Percentiles rank a stretch among this genome's conserved stretches.
Conservation (phyloP, 2,329 filamentous ascomycete genomes). For the Calonectria henricotiae region DNA sequence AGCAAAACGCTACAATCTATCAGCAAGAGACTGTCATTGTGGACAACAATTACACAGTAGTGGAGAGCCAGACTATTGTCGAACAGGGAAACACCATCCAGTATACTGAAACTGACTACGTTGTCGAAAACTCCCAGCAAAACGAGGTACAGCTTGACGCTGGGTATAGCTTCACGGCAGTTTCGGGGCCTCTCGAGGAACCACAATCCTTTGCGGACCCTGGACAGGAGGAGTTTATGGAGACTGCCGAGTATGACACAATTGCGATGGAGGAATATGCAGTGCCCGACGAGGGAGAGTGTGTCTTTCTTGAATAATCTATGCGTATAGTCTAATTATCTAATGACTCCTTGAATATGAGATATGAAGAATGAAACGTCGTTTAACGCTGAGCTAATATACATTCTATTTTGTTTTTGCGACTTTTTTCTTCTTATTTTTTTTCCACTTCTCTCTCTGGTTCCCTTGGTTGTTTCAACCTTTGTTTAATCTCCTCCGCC, state of each 20-base stretch:
- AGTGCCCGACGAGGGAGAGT: background rate
- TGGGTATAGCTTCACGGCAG: constrained; percentile 3
- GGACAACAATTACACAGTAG: background rate
- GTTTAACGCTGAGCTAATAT: background rate
- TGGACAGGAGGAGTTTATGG: constrained; percentile 1
- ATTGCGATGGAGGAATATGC: background rate
- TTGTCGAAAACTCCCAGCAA: background rate
- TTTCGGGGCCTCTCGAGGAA: constrained; percentile 7
- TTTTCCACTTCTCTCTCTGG: background rate
- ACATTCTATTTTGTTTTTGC: background rate
- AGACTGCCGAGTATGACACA: background rate
- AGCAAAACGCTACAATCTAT: background rate
- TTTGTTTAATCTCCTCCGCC: too few species aligned
- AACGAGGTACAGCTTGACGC: background rate
- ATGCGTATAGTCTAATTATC: background rate
- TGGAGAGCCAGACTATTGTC: constrained; percentile 11
- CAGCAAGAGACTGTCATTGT: background rate
- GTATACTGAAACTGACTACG: background rate
- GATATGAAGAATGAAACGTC: background rate
- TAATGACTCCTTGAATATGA: background rate
- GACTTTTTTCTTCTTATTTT: background rate
- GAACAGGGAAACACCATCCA: background rate
- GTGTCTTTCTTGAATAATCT: background rate
- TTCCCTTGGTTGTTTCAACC: too few species aligned
- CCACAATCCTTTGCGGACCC: background rate